These are phyloP conservation scores for Venturia oleaginea DNA, from an alignment of 2,329 filamentous ascomycete genomes.

Conservation along the genomic window DNA sequence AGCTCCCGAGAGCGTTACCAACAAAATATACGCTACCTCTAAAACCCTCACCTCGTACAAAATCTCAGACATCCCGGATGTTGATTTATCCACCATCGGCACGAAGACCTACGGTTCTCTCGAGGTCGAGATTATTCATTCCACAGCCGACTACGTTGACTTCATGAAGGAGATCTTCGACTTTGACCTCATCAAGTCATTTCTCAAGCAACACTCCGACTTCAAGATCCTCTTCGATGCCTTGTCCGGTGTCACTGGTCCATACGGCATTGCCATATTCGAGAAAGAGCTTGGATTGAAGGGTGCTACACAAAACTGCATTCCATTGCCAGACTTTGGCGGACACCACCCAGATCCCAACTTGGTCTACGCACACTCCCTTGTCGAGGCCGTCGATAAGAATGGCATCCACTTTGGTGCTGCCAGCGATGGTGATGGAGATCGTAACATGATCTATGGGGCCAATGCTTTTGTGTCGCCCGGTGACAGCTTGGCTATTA, in stretches of 20 bases:
- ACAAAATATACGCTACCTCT: constrained; percentile 92
- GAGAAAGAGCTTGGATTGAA: constrained; percentile 83
- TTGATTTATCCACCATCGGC: constrained; percentile 78
- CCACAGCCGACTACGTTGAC: constrained; percentile 78
- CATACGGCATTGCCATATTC: constrained; percentile 92
- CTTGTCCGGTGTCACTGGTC: constrained; percentile 87
- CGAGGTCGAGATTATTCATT: constrained; percentile 93
- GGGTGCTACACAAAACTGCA: constrained; percentile 80
- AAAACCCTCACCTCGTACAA: constrained; percentile 91
- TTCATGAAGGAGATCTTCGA: constrained; percentile 99
- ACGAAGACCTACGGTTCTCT: constrained; percentile 74
- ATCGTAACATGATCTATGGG: constrained; percentile 99
- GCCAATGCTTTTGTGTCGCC: constrained; percentile 94
- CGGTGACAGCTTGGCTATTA: constrained; percentile 94
- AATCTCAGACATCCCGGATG: constrained; percentile 73
- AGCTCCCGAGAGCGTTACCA: constrained; percentile 90
- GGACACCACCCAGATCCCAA: constrained; percentile 97
- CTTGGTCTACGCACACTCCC: constrained; percentile 88
- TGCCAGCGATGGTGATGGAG: constrained; percentile 91
- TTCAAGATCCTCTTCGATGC: constrained; percentile 98
- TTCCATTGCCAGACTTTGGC: constrained; percentile 88
- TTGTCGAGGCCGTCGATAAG: constrained; percentile 90
- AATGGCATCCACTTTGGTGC: constrained; percentile 90
- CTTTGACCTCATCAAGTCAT: constrained; percentile 89
- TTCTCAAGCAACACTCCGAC: constrained; percentile 76